Base-by-base conservation (phyloP, 371 early-diverging fungal genomes). In the Lichtheimia ramosa region DNA sequence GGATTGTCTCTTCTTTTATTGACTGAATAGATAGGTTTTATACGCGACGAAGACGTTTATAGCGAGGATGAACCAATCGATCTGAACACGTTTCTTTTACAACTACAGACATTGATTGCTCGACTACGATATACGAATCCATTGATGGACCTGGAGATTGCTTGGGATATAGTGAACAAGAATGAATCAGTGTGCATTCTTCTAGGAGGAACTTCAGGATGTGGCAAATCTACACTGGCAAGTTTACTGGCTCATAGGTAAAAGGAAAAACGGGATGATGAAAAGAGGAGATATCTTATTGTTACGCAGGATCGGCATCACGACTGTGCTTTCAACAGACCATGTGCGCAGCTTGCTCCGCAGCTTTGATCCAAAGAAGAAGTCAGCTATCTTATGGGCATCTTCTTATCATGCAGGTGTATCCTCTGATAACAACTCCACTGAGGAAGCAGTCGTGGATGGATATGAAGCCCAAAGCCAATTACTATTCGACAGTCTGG, bases 381-480 rank as follows among this genome's bases (percentile, higher is more conserved):
- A 50, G 12, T 58, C 62, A 2, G 65, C 53, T 0, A 25, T 75
- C 6, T 55, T 75, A 7, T 75, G 70, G 68, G 71, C 75, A 24
- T 71, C 72, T 10, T 71, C 72, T 13, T 75, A 75, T 40, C 65
- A 72, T 49, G 73, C 74, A 1, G 69, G 67, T 3, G 70, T 70
- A 53, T 43, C 48, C 14, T 20, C 53, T 0, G 21, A 28, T 3
- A 43, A 57, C 13, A 24, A 43, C 15, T 12, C 13, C 0, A 46
- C 39, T 4, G 54, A 40, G 13, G 28, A 58, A 13, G 18, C 41
- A n/a, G 61, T 66, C 5, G 42, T 75, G 7, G 50, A 48, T 13
- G 75, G 75, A 2, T 75, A 66, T 24, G 73, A 75, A 52, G 74
- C 66, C 10, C 75, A 75, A 43, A 75, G 68, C 48, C 56, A 66